Conservation (phyloP, 2,329 filamentous ascomycete genomes). For the Nigrospora sphaerica region DNA sequence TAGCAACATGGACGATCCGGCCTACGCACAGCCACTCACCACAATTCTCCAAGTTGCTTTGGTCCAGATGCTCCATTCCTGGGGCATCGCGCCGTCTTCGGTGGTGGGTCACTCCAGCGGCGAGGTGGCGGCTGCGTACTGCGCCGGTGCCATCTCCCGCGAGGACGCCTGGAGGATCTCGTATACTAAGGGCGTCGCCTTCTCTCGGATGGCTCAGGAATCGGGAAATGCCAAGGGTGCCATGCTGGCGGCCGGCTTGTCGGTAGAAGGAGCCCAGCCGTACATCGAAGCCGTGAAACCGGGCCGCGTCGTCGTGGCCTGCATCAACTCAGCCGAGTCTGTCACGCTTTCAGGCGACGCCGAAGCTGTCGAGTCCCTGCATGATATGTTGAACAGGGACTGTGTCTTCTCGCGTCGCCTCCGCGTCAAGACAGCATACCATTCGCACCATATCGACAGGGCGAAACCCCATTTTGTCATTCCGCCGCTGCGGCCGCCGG, state of each 20-base stretch:
- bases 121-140: constrained; percentile 38
- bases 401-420: constrained; percentile 27
- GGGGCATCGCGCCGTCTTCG: constrained; percentile 21
- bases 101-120: constrained; percentile 40
- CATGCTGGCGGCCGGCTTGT: constrained; percentile 35
- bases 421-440: constrained; percentile 32
- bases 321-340: constrained; percentile 35
- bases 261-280: constrained; percentile 13
- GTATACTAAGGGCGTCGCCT: constrained; percentile 32
- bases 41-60: constrained; percentile 35
- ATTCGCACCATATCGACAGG: constrained; percentile 34
- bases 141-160: constrained; percentile 25
- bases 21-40: constrained; percentile 32
- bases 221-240: constrained; percentile 15
- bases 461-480: neutral
- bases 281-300: constrained; percentile 15
- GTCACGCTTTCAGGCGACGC: constrained; percentile 35
- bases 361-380: constrained; percentile 15
- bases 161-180: constrained; percentile 33
- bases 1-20: constrained; percentile 22
- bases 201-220: constrained; percentile 12
- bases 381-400: constrained; percentile 21
- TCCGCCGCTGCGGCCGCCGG: neutral
- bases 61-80: constrained; percentile 28
- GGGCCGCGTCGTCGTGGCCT: constrained; percentile 28